Conservation (phyloP, 1,284 basidiomycete genomes). For the Volvariella volvacea region DNA sequence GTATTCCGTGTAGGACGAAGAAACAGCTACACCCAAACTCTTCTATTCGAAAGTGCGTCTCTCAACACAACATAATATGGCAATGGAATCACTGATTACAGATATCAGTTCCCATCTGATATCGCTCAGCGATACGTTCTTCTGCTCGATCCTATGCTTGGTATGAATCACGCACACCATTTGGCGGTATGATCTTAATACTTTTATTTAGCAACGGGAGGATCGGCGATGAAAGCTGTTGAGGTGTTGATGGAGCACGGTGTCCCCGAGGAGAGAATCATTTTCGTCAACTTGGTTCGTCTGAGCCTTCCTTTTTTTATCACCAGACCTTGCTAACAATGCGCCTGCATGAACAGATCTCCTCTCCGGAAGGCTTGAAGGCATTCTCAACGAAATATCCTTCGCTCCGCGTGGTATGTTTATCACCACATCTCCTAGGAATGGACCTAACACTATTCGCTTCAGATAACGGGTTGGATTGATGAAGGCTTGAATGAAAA, state of each 20-base stretch:
- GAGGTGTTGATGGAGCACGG: conserved; percentile 90
- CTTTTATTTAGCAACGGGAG: conserved; percentile 74
- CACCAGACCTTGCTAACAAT: not conserved
- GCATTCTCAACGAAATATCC: conserved; percentile 82
- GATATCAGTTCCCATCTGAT: conserved; percentile 81
- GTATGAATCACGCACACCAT: conserved; percentile 37
- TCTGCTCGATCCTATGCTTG: conserved; percentile 96
- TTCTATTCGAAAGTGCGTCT: conserved; percentile 74
- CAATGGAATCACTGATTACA: not conserved
- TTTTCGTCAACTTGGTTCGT: conserved; percentile 91
- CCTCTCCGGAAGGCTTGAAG: conserved; percentile 87
- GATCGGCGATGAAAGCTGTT: conserved; percentile 96
- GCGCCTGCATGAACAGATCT: conserved; percentile 48
- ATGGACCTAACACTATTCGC: not conserved
- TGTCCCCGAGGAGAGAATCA: conserved; percentile 85
- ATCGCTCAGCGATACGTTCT: conserved; percentile 90
- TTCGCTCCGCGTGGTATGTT: conserved; percentile 71
- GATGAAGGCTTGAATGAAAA: conserved; percentile 91
- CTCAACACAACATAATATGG: conserved; percentile 10
- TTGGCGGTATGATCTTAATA: not conserved
- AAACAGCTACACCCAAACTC: conserved; percentile 84
- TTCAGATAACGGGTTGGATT: conserved; percentile 92
- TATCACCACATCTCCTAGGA: not conserved
- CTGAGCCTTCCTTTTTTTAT: conserved; percentile 2
- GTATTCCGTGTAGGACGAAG: conserved; percentile 78